A percentile compares a stretch with the other conserved stretches of the same genome.
phyloP scores from a whole-genome alignment of 2,329 filamentous ascomycete genomes.

The Calycina herbarum region DNA sequence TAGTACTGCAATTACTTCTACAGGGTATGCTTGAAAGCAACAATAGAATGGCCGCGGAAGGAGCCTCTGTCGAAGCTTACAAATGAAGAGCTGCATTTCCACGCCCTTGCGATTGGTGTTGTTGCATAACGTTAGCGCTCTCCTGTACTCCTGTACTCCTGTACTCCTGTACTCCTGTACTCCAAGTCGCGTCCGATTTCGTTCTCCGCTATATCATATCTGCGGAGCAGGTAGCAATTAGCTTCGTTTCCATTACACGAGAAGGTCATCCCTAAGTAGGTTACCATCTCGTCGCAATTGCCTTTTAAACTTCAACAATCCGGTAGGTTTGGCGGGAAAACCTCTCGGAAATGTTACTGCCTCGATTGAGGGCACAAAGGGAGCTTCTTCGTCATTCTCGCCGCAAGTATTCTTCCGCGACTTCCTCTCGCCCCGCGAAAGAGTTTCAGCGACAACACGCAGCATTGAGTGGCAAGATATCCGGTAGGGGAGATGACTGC shows the following conservation, averaged over 20 bases:
- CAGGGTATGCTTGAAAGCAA: background rate
- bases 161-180: too few relatives aligned
- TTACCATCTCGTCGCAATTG: background rate
- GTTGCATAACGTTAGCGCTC: background rate
- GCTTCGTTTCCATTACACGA: too few relatives aligned
- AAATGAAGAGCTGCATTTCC: background rate
- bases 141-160: too few relatives aligned
- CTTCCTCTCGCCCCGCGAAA: background rate
- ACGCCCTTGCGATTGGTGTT: background rate
- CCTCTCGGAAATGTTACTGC: background rate
- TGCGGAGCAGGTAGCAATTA: too few relatives aligned
- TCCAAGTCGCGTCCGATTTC: too few relatives aligned
- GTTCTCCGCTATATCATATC: too few relatives aligned
- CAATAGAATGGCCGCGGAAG: background rate
- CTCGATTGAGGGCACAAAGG: background rate
- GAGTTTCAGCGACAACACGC: background rate
- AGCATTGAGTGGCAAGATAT: background rate
- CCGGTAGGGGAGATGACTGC: background rate
- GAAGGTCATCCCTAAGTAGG: too few relatives aligned
- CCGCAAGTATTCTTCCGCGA: background rate
- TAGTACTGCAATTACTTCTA: background rate
- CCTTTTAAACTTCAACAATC: background rate
- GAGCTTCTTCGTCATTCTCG: background rate
- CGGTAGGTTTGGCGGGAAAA: background rate
- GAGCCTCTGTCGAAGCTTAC: background rate